Evolutionary conservation across 345 rosid genomes (phyloP).

Genomic region (Noccaea bulbosa): DNA sequence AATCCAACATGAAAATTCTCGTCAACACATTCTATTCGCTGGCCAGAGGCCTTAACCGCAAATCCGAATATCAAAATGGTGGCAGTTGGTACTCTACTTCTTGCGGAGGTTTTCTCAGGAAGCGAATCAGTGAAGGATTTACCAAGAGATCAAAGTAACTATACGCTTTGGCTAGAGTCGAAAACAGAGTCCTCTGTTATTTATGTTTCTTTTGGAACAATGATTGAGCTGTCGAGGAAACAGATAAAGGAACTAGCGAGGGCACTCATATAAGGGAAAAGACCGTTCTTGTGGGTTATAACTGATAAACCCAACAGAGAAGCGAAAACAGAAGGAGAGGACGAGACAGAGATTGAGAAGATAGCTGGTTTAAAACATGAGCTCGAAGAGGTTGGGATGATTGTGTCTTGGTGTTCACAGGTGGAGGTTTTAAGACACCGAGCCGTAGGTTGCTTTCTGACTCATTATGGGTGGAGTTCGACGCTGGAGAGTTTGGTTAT

Average conservation of each 20-base stretch:
- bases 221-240: conserved; percentile 45
- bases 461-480: conserved; percentile 86
- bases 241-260: conserved; percentile 55
- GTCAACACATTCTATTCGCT: conserved; percentile 51
- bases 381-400: conserved; percentile 55
- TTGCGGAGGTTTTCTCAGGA: conserved; percentile 21
- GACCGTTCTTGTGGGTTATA: conserved; percentile 60
- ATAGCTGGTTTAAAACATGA: conserved; percentile 42
- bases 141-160: background rate
- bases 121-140: background rate
- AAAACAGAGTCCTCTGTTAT: conserved; percentile 57
- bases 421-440: conserved; percentile 58
- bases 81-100: conserved; percentile 41
- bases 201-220: conserved; percentile 69
- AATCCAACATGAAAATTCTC: conserved; percentile 37
- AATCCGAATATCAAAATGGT: conserved; percentile 19
- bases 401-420: conserved; percentile 72
- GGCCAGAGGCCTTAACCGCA: conserved; percentile 34
- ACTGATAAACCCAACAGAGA: conserved; percentile 43
- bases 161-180: conserved; percentile 51
- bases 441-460: conserved; percentile 62
- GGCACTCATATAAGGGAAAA: conserved; percentile 40
- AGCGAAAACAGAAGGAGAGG: conserved; percentile 29
- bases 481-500: conserved; percentile 58
- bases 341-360: conserved; percentile 23